Percentiles rank a stretch among this genome's conserved stretches.
phyloP scores from a whole-genome alignment of 768 basidiomycete genomes.

The Psilocybe cyanescens region DNA sequence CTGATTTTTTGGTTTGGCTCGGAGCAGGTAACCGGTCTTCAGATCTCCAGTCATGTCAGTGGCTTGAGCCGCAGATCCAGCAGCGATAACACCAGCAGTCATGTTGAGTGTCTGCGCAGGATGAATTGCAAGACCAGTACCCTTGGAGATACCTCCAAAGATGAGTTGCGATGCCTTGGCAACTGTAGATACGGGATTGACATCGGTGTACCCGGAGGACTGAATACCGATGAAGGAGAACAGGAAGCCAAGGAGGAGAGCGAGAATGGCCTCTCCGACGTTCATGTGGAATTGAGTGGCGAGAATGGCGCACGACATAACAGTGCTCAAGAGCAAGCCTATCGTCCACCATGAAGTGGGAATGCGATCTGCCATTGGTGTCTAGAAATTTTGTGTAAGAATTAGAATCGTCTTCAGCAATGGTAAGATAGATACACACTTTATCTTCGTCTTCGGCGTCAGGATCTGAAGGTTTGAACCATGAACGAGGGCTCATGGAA shows the following conservation, averaged over 20 bases:
- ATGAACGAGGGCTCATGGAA: slow-evolving; percentile 29
- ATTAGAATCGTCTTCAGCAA: not conserved
- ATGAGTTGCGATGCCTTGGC: slow-evolving; percentile 68
- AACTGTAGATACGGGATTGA: slow-evolving; percentile 65
- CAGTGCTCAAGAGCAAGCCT: slow-evolving; percentile 49
- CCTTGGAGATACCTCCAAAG: slow-evolving; percentile 64
- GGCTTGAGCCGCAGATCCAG: slow-evolving; percentile 59
- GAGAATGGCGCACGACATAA: slow-evolving; percentile 57
- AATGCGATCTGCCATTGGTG: slow-evolving; percentile 57
- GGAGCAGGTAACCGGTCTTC: slow-evolving; percentile 71
- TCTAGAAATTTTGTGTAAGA: slow-evolving; percentile 16
- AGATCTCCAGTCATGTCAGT: slow-evolving; percentile 71
- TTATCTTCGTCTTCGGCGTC: slow-evolving; percentile 51
- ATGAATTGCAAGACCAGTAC: slow-evolving; percentile 33
- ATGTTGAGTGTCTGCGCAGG: slow-evolving; percentile 53
- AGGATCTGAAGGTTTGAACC: slow-evolving; percentile 33
- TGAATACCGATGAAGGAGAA: slow-evolving; percentile 74
- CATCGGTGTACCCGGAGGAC: slow-evolving; percentile 59
- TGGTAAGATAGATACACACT: slow-evolving; percentile 11
- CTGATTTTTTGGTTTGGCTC: slow-evolving; percentile 65
- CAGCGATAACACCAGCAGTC: slow-evolving; percentile 56
- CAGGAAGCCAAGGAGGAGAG: slow-evolving; percentile 62
- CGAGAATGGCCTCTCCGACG: slow-evolving; percentile 59
- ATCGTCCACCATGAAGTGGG: slow-evolving; percentile 58
- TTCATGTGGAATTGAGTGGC: slow-evolving; percentile 58